Conservation (phyloP, 139 green algal species). For the Auxenochlorella pyrenoidosa region DNA sequence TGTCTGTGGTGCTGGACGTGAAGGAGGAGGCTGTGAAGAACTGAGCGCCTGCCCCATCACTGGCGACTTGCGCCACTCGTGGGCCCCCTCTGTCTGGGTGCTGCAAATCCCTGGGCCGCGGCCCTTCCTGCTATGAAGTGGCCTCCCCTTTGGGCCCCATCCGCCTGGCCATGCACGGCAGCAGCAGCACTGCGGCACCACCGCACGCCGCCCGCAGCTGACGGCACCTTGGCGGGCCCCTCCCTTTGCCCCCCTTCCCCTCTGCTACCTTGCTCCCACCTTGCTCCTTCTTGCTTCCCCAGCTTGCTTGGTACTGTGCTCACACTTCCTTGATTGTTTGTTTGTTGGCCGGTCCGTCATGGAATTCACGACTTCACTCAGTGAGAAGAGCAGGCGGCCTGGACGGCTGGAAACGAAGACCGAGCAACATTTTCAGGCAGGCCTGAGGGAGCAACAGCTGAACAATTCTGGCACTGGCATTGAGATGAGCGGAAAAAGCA, state of each 20-base stretch:
- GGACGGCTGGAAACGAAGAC: not conserved
- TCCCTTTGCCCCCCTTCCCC: not conserved
- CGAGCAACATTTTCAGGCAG: too few species aligned
- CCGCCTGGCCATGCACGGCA: too few species aligned
- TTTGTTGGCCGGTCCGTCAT: not conserved
- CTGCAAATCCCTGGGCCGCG: too few species aligned
- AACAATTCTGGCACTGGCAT: not conserved
- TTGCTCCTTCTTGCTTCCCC: not conserved
- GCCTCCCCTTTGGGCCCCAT: too few species aligned
- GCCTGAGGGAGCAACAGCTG: not conserved
- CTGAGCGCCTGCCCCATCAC: not conserved
- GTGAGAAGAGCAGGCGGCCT: not conserved
- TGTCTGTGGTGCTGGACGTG: conserved; percentile 78
- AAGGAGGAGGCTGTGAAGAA: conserved; percentile 73
- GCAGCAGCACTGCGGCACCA: too few species aligned
- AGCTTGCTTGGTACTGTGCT: not conserved
- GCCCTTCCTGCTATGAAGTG: too few species aligned
- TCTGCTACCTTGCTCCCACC: not conserved
- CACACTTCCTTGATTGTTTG: not conserved
- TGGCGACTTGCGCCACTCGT: too few species aligned
- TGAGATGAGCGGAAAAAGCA: not conserved
- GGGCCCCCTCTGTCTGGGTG: too few species aligned
- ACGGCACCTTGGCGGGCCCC: too few species aligned
- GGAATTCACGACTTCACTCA: not conserved
- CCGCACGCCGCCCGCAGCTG: too few species aligned